Percentiles rank a stretch among this genome's conserved stretches.
Conservation (phyloP, 2,329 filamentous ascomycete species). For the Aphanocladium album region DNA sequence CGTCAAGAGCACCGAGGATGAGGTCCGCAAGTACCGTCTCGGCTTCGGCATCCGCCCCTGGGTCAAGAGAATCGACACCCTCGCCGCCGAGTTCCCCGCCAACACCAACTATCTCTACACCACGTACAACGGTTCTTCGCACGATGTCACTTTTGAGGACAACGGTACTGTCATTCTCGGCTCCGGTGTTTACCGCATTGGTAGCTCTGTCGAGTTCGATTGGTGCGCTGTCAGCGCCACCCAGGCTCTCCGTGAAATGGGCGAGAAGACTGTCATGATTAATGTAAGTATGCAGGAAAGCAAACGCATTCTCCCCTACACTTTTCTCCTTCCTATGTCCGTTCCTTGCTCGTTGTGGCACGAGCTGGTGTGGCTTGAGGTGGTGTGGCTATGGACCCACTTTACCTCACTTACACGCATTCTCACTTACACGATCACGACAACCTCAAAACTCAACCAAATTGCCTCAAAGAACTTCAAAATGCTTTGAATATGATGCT, state of each 20-base stretch:
- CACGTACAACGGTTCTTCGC: constrained; percentile 91
- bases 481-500: not conserved
- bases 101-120: constrained; percentile 96
- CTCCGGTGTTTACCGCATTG: constrained; percentile 95
- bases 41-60: constrained; percentile 87
- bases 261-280: constrained; percentile 97
- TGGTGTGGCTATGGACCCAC: not conserved
- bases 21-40: constrained; percentile 79
- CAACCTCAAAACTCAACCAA: not conserved
- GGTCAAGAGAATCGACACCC: constrained; percentile 97
- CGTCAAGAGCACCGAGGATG: constrained; percentile 80
- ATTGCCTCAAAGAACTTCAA: not conserved
- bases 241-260: constrained; percentile 74
- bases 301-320: not conserved
- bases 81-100: constrained; percentile 93
- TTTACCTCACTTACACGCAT: not conserved
- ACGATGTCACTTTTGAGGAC: constrained; percentile 92
- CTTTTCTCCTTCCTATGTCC: not conserved
- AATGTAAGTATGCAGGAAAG: constrained; percentile 51
- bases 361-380: no score
- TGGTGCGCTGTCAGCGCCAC: constrained; percentile 96
- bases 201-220: constrained; percentile 96
- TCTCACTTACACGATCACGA: not conserved
- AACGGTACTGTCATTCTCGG: constrained; percentile 86
- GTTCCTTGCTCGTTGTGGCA: not conserved